Percentiles rank a stretch among this genome's conserved stretches.
These are phyloP conservation scores for Maudiozyma barnettii DNA, from an alignment of 805 yeast species.

Conservation along the genomic window DNA sequence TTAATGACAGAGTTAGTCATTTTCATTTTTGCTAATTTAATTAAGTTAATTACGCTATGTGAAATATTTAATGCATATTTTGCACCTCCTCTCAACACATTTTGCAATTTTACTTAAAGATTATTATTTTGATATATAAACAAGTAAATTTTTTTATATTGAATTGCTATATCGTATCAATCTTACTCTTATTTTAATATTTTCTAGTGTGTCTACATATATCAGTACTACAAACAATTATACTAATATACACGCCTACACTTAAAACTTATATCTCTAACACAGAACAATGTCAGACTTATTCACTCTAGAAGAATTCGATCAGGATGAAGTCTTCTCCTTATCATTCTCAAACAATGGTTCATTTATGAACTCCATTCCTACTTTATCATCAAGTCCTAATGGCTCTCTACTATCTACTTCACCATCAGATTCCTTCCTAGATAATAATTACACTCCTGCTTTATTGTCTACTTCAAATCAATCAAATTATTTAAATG, in stretches of 20 bases:
- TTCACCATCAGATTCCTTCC: neutral
- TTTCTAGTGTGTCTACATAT: too few relatives aligned
- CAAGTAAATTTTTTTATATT: neutral
- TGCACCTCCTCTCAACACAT: too few relatives aligned
- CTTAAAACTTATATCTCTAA: too few relatives aligned
- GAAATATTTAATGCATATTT: neutral
- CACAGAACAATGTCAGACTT: neutral
- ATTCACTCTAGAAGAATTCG: neutral
- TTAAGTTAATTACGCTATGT: too few relatives aligned
- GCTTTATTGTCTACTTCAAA: neutral
- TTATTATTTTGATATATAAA: too few relatives aligned
- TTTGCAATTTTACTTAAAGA: too few relatives aligned
- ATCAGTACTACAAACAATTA: neutral
- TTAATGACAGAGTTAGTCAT: neutral
- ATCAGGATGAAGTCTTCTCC: constrained; percentile 7
- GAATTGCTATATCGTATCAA: neutral
- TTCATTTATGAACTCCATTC: neutral
- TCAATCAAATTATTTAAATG: neutral
- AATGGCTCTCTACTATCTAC: constrained; percentile 2
- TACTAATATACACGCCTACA: neutral
- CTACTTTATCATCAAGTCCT: constrained; percentile 5
- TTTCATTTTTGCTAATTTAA: neutral
- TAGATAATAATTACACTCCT: neutral
- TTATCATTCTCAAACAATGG: constrained; percentile 5
- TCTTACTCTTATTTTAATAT: too few relatives aligned